phyloP scores from a whole-genome alignment of 2,329 filamentous ascomycete genomes.

The Cryphonectria radicalis region DNA sequence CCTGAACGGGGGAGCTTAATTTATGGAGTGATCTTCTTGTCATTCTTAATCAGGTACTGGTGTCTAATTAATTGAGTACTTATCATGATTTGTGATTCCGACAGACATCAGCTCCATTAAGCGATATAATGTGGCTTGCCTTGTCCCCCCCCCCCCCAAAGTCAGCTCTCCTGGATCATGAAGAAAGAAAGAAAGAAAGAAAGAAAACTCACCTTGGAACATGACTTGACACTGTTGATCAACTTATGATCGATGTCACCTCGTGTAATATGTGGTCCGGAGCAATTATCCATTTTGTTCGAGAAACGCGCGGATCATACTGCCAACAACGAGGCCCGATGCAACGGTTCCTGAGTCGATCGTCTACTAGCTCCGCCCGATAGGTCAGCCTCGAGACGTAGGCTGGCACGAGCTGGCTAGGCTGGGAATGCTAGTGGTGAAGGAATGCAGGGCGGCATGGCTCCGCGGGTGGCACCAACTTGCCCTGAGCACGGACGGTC shows the following conservation, averaged over 20 bases:
- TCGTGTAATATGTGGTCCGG: neutral
- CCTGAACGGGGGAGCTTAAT: neutral
- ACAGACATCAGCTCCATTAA: neutral
- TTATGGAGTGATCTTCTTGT: neutral
- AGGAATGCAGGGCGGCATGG: neutral
- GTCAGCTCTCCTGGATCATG: neutral
- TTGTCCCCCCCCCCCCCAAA: too few species aligned
- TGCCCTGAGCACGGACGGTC: neutral
- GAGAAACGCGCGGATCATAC: neutral
- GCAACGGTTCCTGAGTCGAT: slow-evolving; percentile 3
- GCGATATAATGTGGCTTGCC: neutral
- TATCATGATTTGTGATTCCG: neutral
- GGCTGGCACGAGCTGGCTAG: neutral
- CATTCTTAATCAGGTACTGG: neutral
- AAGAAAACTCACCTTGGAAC: neutral
- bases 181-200: too few species aligned
- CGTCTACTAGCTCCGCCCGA: neutral
- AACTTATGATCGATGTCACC: neutral
- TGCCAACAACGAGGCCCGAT: neutral
- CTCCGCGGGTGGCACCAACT: neutral
- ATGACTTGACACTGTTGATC: neutral
- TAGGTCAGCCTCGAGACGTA: neutral
- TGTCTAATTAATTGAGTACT: neutral
- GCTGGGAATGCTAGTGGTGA: neutral
- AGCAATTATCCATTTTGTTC: neutral